phyloP scores from a whole-genome alignment of 164 flowering plant species.

The Kingdonia uniflora region DNA sequence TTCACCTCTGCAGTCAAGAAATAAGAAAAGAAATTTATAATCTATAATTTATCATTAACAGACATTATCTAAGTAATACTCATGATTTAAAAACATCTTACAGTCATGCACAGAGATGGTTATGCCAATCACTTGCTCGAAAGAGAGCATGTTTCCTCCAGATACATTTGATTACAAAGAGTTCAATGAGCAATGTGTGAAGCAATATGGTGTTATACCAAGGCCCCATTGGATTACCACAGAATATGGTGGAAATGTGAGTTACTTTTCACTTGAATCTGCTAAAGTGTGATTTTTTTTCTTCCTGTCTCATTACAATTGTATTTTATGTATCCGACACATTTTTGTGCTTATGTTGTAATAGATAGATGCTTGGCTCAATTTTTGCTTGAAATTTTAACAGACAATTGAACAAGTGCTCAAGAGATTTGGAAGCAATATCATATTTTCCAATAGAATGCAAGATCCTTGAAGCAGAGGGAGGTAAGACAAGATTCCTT shows the following conservation, averaged over 20 bases:
- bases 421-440: slow-evolving; percentile 48
- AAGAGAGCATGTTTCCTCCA: slow-evolving; percentile 49
- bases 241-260: slow-evolving; percentile 7
- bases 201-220: slow-evolving; percentile 15
- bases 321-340: too few species aligned
- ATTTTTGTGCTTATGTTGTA: too few species aligned
- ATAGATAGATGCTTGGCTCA: background rate
- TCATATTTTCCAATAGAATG: slow-evolving; percentile 54
- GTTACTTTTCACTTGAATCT: background rate
- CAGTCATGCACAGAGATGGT: slow-evolving; percentile 64
- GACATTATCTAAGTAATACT: too few species aligned
- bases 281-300: too few species aligned
- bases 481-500: slow-evolving; percentile 20
- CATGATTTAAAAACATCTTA: background rate
- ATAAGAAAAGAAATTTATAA: too few species aligned
- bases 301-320: too few species aligned
- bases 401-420: slow-evolving; percentile 37
- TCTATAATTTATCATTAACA: too few species aligned
- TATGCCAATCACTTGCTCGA: slow-evolving; percentile 48
- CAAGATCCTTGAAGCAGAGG: slow-evolving; percentile 74
- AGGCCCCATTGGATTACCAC: slow-evolving; percentile 9
- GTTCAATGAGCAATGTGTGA: slow-evolving; percentile 22
- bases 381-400: background rate
- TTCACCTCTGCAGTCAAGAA: too few species aligned
- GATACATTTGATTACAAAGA: slow-evolving; percentile 23